Evolutionary conservation across 2,329 filamentous ascomycete species (phyloP), one percentile per base, ranked within the genome.

Genomic region (Dissoconium aciculare): DNA sequence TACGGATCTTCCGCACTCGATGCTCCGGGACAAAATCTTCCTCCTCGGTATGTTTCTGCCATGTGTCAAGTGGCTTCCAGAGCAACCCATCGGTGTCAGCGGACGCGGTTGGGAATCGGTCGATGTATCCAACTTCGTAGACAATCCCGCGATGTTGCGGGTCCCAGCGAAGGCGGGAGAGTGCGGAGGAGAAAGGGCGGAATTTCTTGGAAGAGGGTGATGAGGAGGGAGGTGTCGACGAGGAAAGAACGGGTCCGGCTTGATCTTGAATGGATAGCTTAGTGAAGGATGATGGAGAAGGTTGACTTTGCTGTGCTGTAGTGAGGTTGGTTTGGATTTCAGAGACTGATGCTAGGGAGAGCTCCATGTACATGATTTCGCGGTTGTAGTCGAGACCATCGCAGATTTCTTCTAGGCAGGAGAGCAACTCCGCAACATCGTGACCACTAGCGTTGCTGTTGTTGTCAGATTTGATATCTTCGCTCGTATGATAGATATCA

Each of bases 21-120:
- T 70, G 65, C 39, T 63, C 58, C 3, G 67, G 67, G 33, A 70
- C 67, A 33, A 69, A 70, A 27, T 70, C 66, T 35, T 69, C 64
- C 15, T 69, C 56, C 6, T 66, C 69, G 17, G 59, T 57, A 28
- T 67, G 64, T 11, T 54, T 59, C 42, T 66, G 35, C 66, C 66
- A 70, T n/a, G 51, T 54, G 27, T 57, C 54, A 3, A 68, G 47
- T 5, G 51, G 42, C 8, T 59, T 57, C 47, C 69, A 66, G 33
- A 60, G 53, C 12, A 60, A 53, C n/a, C n/a, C n/a, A n/a, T n/a
- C n/a, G n/a, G n/a, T n/a, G n/a, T n/a, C n/a, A n/a, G n/a, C n/a
- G n/a, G n/a, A n/a, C 1, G 63, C 64, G 5, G 35, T 27, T 15
- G 35, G 33, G 32, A 70, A 70, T 6, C 66, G 56, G 42, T 71